Evolutionary conservation across 768 basidiomycete genomes (phyloP), one percentile per base, ranked within the genome.

Genomic region (Boletus subparvulus): DNA sequence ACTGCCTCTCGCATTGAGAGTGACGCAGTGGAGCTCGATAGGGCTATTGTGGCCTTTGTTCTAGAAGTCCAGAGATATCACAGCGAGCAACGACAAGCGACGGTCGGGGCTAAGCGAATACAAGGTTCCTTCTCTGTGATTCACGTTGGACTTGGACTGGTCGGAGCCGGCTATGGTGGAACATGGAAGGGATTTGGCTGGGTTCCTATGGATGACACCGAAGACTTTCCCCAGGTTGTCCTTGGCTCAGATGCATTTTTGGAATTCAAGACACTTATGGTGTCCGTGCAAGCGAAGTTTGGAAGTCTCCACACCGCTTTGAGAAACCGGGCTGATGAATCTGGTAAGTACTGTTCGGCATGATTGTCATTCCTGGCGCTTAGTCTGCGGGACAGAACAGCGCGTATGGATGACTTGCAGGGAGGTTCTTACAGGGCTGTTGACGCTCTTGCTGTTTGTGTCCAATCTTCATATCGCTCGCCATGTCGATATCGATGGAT

Each of bases 181-280:
- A 75, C 77, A 21, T 94, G 92, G 92, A 89, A 84, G 62, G 93
- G 91, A 13, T 90, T 92, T 61, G 94, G 93, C 35, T 94, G 87
- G 80, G 82, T 89, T 41, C 77, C 82, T 26, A 68, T 80, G 43
- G 79, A 80, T 39, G 80, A 80, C 32, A 76, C 80, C 8, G 75
- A 76, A 19, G 77, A 77, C 32, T 68, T 67, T 32, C 81, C 84
- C 17, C 73, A 74, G 62, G 78, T 76, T 46, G 64, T 76, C 37
- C 71, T 90, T 50, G 75, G 78, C 19, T 68, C 78, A 3, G 82
- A 83, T 21, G 77, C 83, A 26, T 74, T 87, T 47, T 70, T 73
- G 13, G 85, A 88, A 54, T 70, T 90, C 62, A 78, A 75, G 58
- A 61, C 73, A 3, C 72, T 78, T 37, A 71, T 83, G 53, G 72